Evolutionary conservation across 2,329 filamentous ascomycete genomes (phyloP).

Genomic region (Phyllosticta paracitricarpa): DNA sequence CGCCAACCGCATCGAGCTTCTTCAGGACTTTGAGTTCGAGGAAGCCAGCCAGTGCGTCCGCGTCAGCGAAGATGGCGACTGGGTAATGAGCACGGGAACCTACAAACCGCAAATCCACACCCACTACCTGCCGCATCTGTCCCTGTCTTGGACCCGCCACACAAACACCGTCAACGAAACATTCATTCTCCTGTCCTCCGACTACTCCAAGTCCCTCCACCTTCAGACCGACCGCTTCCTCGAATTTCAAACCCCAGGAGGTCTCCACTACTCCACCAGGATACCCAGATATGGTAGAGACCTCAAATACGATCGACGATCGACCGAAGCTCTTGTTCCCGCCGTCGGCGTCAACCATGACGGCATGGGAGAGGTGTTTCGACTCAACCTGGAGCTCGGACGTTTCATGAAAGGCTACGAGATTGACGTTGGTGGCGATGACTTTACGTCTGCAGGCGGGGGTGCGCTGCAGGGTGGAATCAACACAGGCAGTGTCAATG

Average conservation of each 20-base stretch:
- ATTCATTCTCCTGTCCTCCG: slow-evolving; percentile 76
- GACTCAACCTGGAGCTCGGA: slow-evolving; percentile 82
- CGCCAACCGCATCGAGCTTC: slow-evolving; percentile 82
- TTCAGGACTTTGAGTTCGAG: slow-evolving; percentile 97
- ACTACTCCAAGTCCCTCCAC: slow-evolving; percentile 77
- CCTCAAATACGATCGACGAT: slow-evolving; percentile 70
- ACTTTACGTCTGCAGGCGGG: slow-evolving; percentile 54
- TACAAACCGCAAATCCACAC: slow-evolving; percentile 81
- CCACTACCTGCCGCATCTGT: slow-evolving; percentile 88
- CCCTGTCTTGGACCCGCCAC: slow-evolving; percentile 81
- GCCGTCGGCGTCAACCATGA: slow-evolving; percentile 79
- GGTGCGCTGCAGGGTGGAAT: slow-evolving; percentile 80
- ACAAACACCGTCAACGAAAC: slow-evolving; percentile 87
- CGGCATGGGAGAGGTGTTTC: slow-evolving; percentile 82
- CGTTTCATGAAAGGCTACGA: slow-evolving; percentile 93
- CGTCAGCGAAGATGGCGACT: slow-evolving; percentile 89
- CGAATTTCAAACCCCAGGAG: slow-evolving; percentile 84
- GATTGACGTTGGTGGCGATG: slow-evolving; percentile 79
- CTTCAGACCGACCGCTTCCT: slow-evolving; percentile 84
- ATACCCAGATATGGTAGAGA: slow-evolving; percentile 90
- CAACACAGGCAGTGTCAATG: slow-evolving; percentile 75
- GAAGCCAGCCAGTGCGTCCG: slow-evolving; percentile 86
- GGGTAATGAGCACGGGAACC: slow-evolving; percentile 88
- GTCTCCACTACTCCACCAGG: slow-evolving; percentile 79
- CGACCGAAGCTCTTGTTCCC: slow-evolving; percentile 77